These are phyloP conservation scores for Rhodotorula babjevae DNA, from an alignment of 768 basidiomycete species.

Conservation along the genomic window DNA sequence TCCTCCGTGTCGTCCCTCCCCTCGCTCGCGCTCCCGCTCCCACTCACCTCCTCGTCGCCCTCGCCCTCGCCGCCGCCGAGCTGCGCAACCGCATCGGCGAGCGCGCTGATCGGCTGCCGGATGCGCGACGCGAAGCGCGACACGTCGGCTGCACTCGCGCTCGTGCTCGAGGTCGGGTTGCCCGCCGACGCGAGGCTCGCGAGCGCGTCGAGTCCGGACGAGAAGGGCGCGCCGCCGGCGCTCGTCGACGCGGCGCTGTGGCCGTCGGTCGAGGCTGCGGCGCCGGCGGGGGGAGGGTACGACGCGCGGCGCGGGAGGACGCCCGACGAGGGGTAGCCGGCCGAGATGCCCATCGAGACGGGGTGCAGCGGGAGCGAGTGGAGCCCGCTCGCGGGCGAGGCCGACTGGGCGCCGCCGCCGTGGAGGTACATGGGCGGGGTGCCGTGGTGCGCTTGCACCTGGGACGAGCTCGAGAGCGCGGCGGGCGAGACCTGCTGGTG, in stretches of 20 bases:
- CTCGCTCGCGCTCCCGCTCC: background rate
- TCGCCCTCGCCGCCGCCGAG: background rate
- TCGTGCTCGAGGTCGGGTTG: background rate
- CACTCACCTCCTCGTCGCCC: background rate
- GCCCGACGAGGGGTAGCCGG: background rate
- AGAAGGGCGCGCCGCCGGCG: background rate
- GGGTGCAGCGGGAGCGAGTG: background rate
- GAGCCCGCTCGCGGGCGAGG: background rate
- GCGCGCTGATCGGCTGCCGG: background rate
- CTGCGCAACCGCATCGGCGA: conserved; percentile 7
- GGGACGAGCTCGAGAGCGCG: background rate
- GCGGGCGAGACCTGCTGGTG: background rate
- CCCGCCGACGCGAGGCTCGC: background rate
- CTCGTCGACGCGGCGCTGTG: no score
- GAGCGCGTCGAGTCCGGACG: conserved; percentile 7
- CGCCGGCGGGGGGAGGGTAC: background rate
- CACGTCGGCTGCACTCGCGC: background rate
- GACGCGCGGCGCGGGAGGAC: background rate
- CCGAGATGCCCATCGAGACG: background rate
- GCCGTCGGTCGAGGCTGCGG: background rate
- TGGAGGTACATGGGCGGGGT: background rate
- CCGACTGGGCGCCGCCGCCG: background rate
- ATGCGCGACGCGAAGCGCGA: conserved; percentile 7
- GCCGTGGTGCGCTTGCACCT: background rate
- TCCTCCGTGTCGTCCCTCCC: background rate